A percentile compares a stretch with the other conserved stretches of the same genome.
phyloP scores from a whole-genome alignment of 768 basidiomycete species.

The Coprinopsis strossmayeri region DNA sequence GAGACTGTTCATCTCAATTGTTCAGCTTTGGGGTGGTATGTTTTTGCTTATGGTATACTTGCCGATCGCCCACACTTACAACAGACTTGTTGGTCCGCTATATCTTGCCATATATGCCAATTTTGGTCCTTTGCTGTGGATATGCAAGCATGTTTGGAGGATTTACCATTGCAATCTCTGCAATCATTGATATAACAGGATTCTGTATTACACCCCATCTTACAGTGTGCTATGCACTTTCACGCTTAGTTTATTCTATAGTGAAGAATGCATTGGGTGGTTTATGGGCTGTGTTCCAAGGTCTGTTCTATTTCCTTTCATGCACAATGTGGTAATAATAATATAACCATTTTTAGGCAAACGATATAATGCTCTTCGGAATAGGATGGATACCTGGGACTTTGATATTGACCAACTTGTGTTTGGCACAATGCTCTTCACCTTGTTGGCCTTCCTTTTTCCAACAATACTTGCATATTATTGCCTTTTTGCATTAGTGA shows the following conservation, averaged over 20 bases:
- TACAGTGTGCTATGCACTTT: constrained; percentile 58
- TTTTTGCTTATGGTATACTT: constrained; percentile 13
- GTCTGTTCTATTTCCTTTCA: constrained; percentile 28
- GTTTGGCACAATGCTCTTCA: constrained; percentile 89
- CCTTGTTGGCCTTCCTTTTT: constrained; percentile 71
- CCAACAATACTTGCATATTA: constrained; percentile 89
- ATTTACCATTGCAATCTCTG: constrained; percentile 9
- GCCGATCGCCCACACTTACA: background rate
- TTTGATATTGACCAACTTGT: constrained; percentile 92
- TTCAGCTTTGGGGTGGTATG: constrained; percentile 71
- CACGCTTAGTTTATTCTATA: constrained; percentile 53
- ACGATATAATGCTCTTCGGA: constrained; percentile 78
- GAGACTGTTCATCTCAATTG: constrained; percentile 58
- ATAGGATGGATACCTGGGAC: constrained; percentile 84
- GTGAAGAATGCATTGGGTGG: constrained; percentile 54
- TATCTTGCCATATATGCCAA: constrained; percentile 15
- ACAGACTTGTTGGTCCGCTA: background rate
- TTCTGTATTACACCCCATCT: constrained; percentile 55
- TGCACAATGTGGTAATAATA: background rate
- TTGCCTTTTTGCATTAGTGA: constrained; percentile 64
- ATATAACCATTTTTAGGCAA: constrained; percentile 60
- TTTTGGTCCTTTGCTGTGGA: constrained; percentile 20
- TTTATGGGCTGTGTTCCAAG: constrained; percentile 88
- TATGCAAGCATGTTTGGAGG: constrained; percentile 19
- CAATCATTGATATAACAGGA: constrained; percentile 10